Evolutionary conservation across 164 flowering plant species (phyloP), one percentile per base, ranked within the genome.

Genomic region (Vitis amurensis): DNA sequence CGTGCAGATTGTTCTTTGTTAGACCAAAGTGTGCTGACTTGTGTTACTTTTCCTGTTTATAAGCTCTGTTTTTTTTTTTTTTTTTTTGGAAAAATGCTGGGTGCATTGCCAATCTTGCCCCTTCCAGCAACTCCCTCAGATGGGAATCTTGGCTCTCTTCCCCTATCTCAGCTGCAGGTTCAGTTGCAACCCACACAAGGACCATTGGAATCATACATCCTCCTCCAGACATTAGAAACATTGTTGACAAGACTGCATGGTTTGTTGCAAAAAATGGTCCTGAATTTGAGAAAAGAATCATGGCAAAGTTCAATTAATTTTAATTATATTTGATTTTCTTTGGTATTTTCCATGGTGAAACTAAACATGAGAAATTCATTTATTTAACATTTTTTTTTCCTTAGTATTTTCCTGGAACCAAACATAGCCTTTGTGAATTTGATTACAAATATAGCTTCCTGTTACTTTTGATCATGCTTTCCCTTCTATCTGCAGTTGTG

Each of bases 171-270:
- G 85, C 79, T 70, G 82, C 90, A 3, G 69, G 81, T 14, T 64
- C 91, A 0, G 88, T 96, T 60, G 93, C 95, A 1, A 88, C 98
- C 0, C 99, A 96, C 71, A 92, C 99, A 0, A 82, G 85, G 73
- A 88, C 96, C 3, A 96, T 96, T 62, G 99, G 99, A 23, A 96
- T 96, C 17, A 96, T 96, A 10, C 88, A 96, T 66, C 99, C 99
- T 0, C 99, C 99, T 15, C 91, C 94, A 0, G 98, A 96, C 66
- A 94, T 96, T 61, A 84, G 97, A 61, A 87, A 73, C 31, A 92
- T 96, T 65, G 97, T 93, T 3, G 97, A 96, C 64, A 93, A 92
- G 72, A 91, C 98, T 13, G 81, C 97, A 2, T 89, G 86, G 69
- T 96, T 93, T 63, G 99, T 96, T 31, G 96, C 97, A 0, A 93